Base-by-base conservation (phyloP, 2,329 filamentous ascomycete genomes). In the Trichophyton equinum region DNA sequence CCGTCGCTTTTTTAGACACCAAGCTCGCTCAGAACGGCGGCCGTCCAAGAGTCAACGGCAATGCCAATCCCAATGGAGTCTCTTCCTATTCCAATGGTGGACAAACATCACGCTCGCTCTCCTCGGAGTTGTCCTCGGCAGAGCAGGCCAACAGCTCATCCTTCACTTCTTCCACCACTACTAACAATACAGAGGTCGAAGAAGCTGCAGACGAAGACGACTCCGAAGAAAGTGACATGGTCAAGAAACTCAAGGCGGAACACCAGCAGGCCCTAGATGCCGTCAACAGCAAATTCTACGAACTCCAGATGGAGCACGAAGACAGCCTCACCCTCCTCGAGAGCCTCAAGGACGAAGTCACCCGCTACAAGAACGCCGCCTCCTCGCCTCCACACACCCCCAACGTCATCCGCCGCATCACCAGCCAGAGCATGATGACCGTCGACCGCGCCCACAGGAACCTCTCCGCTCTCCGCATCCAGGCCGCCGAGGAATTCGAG, bases 391-490 rank as follows among this genome's bases (percentile, higher is more conserved):
- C 83, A 4, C 82, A 84, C 36, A 75, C 73, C 59, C 65, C 83
- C 0, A 85, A 86, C n/a, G 85, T 96, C 66, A 91, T 96, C 68
- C 88, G 91, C 64, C 85, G 92, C 68, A 96, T 96, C 76, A 95
- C 91, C 2, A 95, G 90, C 71, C 91, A 96, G 73, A 94, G 88
- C 63, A 80, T 95, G 47, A 85, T 86, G 30, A 74, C 69, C 11
- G 88, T 91, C 64, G 94, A 99, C 73, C 88, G 92, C 61, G 91
- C 92, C 6, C 91, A 96, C 68, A 85, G 94, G 62, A 95, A 91
- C 1, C 90, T 97, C 68, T 88, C 89, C 0, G 90, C 91, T 1
- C 82, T 99, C 40, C 86, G 91, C 62, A 95, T 91, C 68, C 87
- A 99, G 69, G 91, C 91, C 1, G 76, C 85, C 0, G 91, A 97